Base-by-base conservation (phyloP, 108 stramenopile genomes). In the Skeletonema tropicum region DNA sequence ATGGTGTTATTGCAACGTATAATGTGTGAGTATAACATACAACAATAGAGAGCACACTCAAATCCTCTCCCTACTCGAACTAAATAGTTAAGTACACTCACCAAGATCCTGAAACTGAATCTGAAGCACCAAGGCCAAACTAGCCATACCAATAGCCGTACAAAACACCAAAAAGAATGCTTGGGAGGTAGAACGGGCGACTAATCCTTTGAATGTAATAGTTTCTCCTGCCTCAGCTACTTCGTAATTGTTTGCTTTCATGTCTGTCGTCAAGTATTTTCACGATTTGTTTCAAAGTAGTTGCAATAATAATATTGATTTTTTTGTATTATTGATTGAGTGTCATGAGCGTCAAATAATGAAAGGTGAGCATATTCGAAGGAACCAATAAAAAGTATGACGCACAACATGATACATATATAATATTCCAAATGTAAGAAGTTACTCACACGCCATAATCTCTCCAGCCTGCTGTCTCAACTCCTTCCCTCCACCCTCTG, bases 241-340 rank as follows among this genome's bases (percentile, higher is more conserved):
- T 64, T 97, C 94, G 73, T 96, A 97, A 76, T 97, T 97, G 77
- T 97, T 96, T 25, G 97, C 93, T 73, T 94, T 95, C 90, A 97
- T 94, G 82, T 97, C 88, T 89, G 57, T 42, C 26, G 26, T 29
- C 26, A 29, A 29, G 26, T 35, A 8, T 29, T 67, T 57, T 17
- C 33, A 4, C 60, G 38, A 19, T 21, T 32, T 9, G 21, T 66
- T 10, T 46, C 25, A 46, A 46, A 33, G 3, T 32, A 36, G 3
- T 15, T 35, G 21, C 21, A 64, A 7, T 35, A 35, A 35, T 42
- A 23, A 41, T n/a, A 39, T 66, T 39, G 11, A 19, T 13, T 25
- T 0, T 1, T 17, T 9, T 7, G 14, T 19, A 15, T 13, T 1
- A 38, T 23, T 42, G 33, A 60, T 41, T 59, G 19, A 52, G 46